These are phyloP conservation scores for Porodaedalea pini DNA, from an alignment of 1,284 basidiomycete species.

Conservation along the genomic window DNA sequence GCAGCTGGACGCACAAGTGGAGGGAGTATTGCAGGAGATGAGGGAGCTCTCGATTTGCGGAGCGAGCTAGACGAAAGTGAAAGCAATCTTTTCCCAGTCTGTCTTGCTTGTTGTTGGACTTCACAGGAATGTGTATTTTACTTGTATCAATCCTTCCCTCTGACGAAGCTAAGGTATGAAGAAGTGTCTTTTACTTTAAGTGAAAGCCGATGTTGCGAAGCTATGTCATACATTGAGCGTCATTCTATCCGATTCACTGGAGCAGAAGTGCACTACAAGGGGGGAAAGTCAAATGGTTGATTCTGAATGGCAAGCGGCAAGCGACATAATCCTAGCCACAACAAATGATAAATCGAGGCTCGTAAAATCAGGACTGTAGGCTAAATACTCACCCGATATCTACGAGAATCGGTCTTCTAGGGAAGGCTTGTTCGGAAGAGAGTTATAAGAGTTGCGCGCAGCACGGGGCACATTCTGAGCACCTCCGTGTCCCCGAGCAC, in stretches of 20 bases:
- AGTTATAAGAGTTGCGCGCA: background rate
- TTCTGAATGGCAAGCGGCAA: too few relatives aligned
- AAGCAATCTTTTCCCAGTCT: background rate
- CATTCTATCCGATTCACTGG: too few relatives aligned
- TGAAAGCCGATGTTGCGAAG: too few relatives aligned
- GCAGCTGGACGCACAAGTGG: conserved; percentile 92
- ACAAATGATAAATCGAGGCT: background rate
- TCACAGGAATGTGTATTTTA: background rate
- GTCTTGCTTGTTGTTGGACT: background rate
- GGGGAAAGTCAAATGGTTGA: too few relatives aligned
- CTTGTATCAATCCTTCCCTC: background rate
- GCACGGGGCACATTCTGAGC: background rate
- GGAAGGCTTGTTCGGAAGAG: background rate
- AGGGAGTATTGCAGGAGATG: conserved; percentile 95
- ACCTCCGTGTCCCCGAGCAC: background rate
- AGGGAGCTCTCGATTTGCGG: conserved; percentile 90
- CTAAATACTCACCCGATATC: background rate
- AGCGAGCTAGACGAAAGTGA: conserved; percentile 39
- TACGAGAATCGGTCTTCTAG: background rate
- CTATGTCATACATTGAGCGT: background rate
- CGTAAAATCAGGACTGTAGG: background rate
- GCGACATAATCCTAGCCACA: too few relatives aligned
- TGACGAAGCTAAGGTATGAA: too few relatives aligned
- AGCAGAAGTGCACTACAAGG: too few relatives aligned
- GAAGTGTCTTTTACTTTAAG: too few relatives aligned